Evolutionary conservation across 768 basidiomycete species (phyloP), one percentile per base, ranked within the genome.

Genomic region (Rhizopogon vinicolor): DNA sequence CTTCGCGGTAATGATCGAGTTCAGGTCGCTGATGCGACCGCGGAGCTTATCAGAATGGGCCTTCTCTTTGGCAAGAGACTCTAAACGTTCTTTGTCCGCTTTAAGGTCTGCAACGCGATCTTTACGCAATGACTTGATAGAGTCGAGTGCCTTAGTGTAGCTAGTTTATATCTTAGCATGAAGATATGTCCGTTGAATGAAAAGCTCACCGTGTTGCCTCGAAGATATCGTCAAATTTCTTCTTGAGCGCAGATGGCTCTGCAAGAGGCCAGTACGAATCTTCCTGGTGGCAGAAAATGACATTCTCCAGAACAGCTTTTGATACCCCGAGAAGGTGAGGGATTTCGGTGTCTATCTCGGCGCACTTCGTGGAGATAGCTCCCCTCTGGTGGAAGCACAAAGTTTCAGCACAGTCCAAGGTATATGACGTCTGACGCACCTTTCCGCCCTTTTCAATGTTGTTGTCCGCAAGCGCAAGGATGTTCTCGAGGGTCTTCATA

Each of bases 181-280:
- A 50, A 44, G 7, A 46, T 31, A 44, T 14, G 35, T 5, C 1
- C 13, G 25, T 13, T 22, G 9, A 45, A 6, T 31, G 31, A 25
- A 5, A 1, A 41, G 65, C 76, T 33, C 50, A 91, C 93, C 89
- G 89, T 18, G 95, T 98, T 3, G 97, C 97, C 71, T 99, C 97
- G 63, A 99, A 98, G 54, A 99, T 99, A 64, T 99, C 97, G 63
- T 99, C 97, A 58, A 99, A 99, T 68, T 98, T 98, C 80, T 98
- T 98, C 79, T 99, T 99, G 39, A 99, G 73, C 0, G 85, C 81
- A 10, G 91, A 75, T 2, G 96, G 91, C 62, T 98, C 97, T 0
- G 94, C 80, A 22, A 99, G 78, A 0, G 97, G 97, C 97, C 97
- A 99, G 64, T 92, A 98, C 0, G 93, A 95, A 52, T 99, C 97